Conservation (phyloP, 2,329 filamentous ascomycete species). For the Colletotrichum tanaceti region DNA sequence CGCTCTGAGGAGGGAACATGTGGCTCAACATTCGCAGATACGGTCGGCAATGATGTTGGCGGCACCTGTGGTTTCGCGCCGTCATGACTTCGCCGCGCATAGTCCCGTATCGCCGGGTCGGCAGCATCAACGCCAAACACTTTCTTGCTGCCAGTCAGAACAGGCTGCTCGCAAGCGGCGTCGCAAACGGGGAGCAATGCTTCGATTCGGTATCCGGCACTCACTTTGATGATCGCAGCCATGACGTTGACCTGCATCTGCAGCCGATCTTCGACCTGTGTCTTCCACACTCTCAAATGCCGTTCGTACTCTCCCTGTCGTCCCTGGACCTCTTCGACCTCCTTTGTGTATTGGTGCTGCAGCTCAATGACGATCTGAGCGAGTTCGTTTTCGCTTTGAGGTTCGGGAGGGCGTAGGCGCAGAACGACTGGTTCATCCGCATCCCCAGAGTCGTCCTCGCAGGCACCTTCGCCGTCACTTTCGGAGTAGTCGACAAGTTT, state of each 20-base stretch:
- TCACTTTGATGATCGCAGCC: constrained; percentile 12
- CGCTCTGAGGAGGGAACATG: background rate
- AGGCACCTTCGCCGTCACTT: background rate
- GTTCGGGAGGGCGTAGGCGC: background rate
- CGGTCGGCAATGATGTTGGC: background rate
- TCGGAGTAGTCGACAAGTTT: constrained; percentile 15
- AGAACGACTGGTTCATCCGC: background rate
- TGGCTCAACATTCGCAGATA: background rate
- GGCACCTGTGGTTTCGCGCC: background rate
- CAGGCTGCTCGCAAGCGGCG: too few relatives aligned
- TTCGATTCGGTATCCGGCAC: background rate
- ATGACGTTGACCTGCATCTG: constrained; percentile 29
- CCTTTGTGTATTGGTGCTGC: constrained; percentile 18
- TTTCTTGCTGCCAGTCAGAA: constrained; percentile 6
- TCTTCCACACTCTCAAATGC: constrained; percentile 10
- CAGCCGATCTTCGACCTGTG: constrained; percentile 12
- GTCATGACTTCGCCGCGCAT: background rate
- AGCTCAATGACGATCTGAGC: constrained; percentile 23
- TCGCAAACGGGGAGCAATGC: too few relatives aligned
- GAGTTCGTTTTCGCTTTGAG: constrained; percentile 14
- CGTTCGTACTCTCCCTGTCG: constrained; percentile 2
- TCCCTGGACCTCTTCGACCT: constrained; percentile 2
- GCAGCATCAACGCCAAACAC: background rate
- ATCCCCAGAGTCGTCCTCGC: too few relatives aligned
- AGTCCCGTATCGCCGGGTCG: background rate